A percentile compares a stretch with the other conserved stretches of the same genome.
phyloP scores from a whole-genome alignment of 495 filamentous ascomycete genomes.

The Xylaria intraflava region DNA sequence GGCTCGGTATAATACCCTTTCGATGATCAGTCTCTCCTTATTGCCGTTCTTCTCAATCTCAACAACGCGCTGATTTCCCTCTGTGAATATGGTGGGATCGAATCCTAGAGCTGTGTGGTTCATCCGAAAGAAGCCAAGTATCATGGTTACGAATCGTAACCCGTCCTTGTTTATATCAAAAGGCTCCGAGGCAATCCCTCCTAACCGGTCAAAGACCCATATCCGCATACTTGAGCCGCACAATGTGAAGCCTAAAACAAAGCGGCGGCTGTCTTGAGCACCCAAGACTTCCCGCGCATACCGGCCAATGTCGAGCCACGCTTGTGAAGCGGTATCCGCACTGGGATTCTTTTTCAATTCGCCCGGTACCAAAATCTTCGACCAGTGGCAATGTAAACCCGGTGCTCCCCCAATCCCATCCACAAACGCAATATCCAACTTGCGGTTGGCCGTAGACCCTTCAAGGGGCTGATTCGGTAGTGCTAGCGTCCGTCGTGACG shows the following conservation, averaged over 20 bases:
- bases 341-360: constrained; percentile 43
- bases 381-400: constrained; percentile 31
- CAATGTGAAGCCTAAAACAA: constrained; percentile 42
- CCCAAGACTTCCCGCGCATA: constrained; percentile 42
- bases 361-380: constrained; percentile 40
- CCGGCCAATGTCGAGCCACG: constrained; percentile 36
- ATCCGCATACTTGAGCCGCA: constrained; percentile 28
- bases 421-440: constrained; percentile 7
- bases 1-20: too few relatives aligned
- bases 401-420: too few relatives aligned
- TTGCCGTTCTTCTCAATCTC: too few relatives aligned
- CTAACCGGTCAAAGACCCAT: constrained; percentile 43
- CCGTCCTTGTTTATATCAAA: constrained; percentile 46
- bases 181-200: constrained; percentile 37
- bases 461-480: neutral
- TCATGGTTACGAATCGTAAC: too few relatives aligned
- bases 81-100: too few relatives aligned
- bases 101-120: too few relatives aligned
- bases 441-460: neutral
- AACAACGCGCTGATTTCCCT: too few relatives aligned
- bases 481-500: neutral
- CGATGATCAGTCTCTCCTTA: too few relatives aligned
- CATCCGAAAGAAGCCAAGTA: too few relatives aligned
- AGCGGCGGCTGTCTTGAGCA: constrained; percentile 42
- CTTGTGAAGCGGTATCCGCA: constrained; percentile 28